Conservation (phyloP, 805 yeast genomes). For the Yarrowia alimentaria region DNA sequence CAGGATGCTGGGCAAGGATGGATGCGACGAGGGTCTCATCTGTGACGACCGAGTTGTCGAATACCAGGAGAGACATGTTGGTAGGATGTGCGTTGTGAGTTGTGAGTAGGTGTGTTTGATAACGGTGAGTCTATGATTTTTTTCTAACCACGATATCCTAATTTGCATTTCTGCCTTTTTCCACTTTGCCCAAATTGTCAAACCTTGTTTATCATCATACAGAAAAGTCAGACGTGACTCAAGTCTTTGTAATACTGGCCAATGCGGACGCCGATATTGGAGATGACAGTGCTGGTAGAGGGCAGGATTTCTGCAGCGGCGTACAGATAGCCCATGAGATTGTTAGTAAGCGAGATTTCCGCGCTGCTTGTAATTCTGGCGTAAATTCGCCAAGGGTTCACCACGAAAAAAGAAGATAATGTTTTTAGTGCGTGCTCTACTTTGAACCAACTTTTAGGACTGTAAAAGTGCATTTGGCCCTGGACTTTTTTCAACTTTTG, state of each 20-base stretch:
- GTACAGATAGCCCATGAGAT: too few relatives aligned
- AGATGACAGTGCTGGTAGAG: too few relatives aligned
- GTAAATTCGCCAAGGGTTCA: too few relatives aligned
- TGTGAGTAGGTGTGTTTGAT: background rate
- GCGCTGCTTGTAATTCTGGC: too few relatives aligned
- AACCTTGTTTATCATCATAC: constrained; percentile 24
- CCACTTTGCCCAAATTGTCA: constrained; percentile 4
- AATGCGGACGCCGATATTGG: background rate
- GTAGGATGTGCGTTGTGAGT: background rate
- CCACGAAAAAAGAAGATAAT: too few relatives aligned
- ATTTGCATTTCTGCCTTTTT: background rate
- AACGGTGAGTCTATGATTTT: background rate
- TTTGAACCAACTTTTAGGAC: too few relatives aligned
- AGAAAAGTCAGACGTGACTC: background rate
- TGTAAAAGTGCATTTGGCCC: too few relatives aligned
- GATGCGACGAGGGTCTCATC: constrained; percentile 16
- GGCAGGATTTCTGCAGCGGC: too few relatives aligned
- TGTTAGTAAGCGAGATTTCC: too few relatives aligned
- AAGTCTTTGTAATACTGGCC: constrained; percentile 4
- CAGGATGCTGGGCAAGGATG: constrained; percentile 10
- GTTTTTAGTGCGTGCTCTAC: too few relatives aligned
- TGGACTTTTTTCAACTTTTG: too few relatives aligned
- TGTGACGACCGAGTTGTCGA: constrained; percentile 28
- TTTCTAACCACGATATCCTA: too few relatives aligned
- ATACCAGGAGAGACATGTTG: constrained; percentile 21